Evolutionary conservation across 768 basidiomycete species (phyloP), one percentile per base, ranked within the genome.

Genomic region (Gautieria morchelliformis): DNA sequence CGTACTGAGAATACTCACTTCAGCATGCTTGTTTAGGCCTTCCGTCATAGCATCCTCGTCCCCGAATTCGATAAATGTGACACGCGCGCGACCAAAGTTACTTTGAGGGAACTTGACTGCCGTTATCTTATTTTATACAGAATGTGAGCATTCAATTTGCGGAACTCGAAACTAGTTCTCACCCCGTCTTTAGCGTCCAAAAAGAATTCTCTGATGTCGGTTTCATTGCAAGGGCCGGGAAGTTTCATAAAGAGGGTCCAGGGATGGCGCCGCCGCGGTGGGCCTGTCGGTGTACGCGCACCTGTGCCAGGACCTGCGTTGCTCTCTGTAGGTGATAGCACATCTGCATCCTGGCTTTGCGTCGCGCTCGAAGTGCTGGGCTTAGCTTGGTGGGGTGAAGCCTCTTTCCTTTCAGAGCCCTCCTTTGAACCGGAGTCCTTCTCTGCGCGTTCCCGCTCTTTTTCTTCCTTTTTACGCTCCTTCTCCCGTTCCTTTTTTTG

Each of bases 31-130:
- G 46, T 80, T 83, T 20, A 94, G 71, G 0, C 86, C 93, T 19
- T 75, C 78, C 63, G 82, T 88, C 88, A 93, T 89, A 10, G 83
- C 75, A 47, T 87, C 88, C 64, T 94, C 91, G 63, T 90, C 88
- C 4, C 82, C 86, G 69, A 95, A 96, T 66, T 95, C 93, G 53
- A 96, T 81, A 66, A 92, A 96, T 1, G 84, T 89, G 57, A 92
- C 74, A 62, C 77, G 81, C 55, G 71, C 71, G 30, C 75, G 70
- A 47, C 83, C 80, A 62, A 70, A 75, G 12, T 61, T 68, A 54
- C 67, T 63, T 35, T 70, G 61, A 0, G 87, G 87, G 58, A 85
- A 76, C 59, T 77, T 76, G 52, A 93, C 76, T 52, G 81, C 79
- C 32, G 81, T 84, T 63, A 93, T 85, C 85, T 89, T 60, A 37